Base-by-base conservation (phyloP, 306 rosid species). In the Quercus dentata region DNA sequence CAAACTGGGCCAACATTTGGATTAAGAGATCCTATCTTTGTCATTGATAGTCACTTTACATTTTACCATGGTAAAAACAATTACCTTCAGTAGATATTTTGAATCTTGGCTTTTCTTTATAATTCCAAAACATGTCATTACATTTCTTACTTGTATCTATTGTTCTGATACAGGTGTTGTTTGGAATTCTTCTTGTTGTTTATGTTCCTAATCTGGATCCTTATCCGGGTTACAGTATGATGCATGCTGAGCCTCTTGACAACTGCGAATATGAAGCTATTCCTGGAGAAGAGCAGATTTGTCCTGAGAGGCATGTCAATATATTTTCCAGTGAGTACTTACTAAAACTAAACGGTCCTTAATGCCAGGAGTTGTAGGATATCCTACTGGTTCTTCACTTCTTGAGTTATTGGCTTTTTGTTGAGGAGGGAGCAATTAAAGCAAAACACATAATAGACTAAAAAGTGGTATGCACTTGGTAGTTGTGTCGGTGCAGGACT, bases 131-230 rank as follows among this genome's bases (percentile, higher is more conserved):
- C 81, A 30, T 68, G 63, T 64, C 31, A 9, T 19, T 28, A 3
- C 58, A 35, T 56, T 69, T 62, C 54, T 81, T 61, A 58, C 63
- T 56, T 76, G 19, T 62, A 62, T 68, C 68, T 79, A 52, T 56
- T 74, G 19, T 79, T 83, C 59, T 82, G 78, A 64, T 85, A 80
- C 20, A 94, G 98, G 94, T 82, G 74, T 44, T 92, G 69, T 94
- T 94, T 87, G 97, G 93, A 54, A 80, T 78, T 82, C 90, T 88
- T 69, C 90, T 90, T 80, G 71, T 85, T 71, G 84, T 84, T 70
- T 84, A 90, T 84, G 77, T 94, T 80, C 98, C 98, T 4, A 83
- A 87, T 70, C 81, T 94, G 87, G 89, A 83, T 87, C 97, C 97
- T 73, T 82, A 87, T 82, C 81, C 92, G 62, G 94, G 93, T 12